Conservation (phyloP, 1,139 yeast species). For the Geotrichum phurueaensis region DNA sequence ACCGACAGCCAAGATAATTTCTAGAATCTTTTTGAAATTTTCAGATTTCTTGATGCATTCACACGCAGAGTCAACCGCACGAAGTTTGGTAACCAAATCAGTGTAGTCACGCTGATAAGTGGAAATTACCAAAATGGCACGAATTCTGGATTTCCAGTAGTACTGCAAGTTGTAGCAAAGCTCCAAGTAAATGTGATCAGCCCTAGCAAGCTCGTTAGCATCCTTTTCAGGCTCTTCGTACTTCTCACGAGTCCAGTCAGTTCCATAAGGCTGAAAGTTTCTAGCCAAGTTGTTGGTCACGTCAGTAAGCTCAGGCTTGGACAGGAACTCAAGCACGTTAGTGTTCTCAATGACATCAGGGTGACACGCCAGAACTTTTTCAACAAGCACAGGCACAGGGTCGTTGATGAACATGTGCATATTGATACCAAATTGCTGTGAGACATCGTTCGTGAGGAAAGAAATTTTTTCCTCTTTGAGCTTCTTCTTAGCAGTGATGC, state of each 20-base stretch:
- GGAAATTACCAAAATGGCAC: constrained; percentile 61
- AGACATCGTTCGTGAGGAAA: constrained; percentile 70
- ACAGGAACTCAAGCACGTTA: constrained; percentile 77
- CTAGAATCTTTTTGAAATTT: constrained; percentile 61
- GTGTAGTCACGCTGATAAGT: constrained; percentile 70
- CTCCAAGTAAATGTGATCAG: constrained; percentile 74
- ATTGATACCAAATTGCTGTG: constrained; percentile 89
- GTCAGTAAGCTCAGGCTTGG: constrained; percentile 63
- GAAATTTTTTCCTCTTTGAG: constrained; percentile 46
- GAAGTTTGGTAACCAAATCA: constrained; percentile 57
- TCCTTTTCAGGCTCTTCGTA: constrained; percentile 42
- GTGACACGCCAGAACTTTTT: constrained; percentile 66
- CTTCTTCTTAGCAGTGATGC: constrained; percentile 32
- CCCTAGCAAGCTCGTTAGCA: constrained; percentile 61
- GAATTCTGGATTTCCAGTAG: constrained; percentile 85
- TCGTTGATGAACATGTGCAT: constrained; percentile 68
- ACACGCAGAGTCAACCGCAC: constrained; percentile 62
- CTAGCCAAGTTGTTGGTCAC: constrained; percentile 61
- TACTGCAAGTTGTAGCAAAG: constrained; percentile 69
- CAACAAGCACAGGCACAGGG: constrained; percentile 57
- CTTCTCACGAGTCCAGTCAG: constrained; percentile 42
- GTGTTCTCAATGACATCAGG: constrained; percentile 58
- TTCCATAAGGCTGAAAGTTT: constrained; percentile 66
- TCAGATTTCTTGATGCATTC: constrained; percentile 55
- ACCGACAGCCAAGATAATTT: constrained; percentile 77